Conservation (phyloP, 2,329 filamentous ascomycete species). For the Fusarium coicis region DNA sequence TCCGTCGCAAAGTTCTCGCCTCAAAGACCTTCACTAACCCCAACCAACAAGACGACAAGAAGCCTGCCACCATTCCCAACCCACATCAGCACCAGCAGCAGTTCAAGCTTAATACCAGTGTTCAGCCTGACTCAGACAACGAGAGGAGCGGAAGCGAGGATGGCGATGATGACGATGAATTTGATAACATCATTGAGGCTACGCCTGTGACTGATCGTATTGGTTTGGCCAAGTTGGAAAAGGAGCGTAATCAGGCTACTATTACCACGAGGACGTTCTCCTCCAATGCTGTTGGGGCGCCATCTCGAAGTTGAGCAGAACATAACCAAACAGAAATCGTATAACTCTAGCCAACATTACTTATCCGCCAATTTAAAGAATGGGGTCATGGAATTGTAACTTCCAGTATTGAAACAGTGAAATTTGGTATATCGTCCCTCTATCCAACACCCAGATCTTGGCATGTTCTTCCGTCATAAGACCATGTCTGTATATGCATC, state of each 20-base stretch:
- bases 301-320: conserved; percentile 55
- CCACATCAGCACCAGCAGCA: conserved; percentile 57
- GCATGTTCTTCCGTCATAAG: conserved; percentile 9
- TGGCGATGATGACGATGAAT: conserved; percentile 74
- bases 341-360: neutral
- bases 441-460: conserved; percentile 1
- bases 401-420: conserved; percentile 14
- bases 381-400: neutral
- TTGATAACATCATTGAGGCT: conserved; percentile 93
- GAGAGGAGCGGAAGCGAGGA: conserved; percentile 49
- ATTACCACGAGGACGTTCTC: conserved; percentile 64
- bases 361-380: neutral
- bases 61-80: conserved; percentile 71
- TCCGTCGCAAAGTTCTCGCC: conserved; percentile 87
- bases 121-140: conserved; percentile 78
- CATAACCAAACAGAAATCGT: neutral
- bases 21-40: conserved; percentile 82
- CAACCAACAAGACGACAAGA: conserved; percentile 59
- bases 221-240: conserved; percentile 69
- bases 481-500: conserved; percentile 15
- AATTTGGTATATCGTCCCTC: conserved; percentile 3
- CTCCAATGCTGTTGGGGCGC: conserved; percentile 60
- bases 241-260: conserved; percentile 61
- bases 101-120: conserved; percentile 70
- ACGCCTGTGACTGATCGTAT: conserved; percentile 89